Percentiles rank a stretch among this genome's conserved stretches.
Conservation (phyloP, 495 filamentous ascomycete genomes). For the Podospora pseudoanserina region DNA sequence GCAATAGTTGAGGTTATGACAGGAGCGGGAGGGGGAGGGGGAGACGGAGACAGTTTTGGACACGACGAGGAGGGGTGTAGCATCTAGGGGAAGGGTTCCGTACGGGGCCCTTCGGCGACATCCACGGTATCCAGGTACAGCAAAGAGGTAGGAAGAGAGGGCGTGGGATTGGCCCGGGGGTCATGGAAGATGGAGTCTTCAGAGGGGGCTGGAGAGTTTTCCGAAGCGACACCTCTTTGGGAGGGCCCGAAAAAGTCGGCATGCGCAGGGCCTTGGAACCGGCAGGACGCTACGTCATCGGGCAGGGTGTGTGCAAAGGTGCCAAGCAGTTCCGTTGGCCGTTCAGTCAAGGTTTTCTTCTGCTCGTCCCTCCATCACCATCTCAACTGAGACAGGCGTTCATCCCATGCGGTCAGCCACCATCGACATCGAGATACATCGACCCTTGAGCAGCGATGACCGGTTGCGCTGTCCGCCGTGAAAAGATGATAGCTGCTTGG, state of each 20-base stretch:
- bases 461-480: neutral
- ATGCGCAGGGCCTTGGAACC: slow-evolving; percentile 22
- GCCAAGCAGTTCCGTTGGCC: neutral
- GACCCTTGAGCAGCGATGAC: neutral
- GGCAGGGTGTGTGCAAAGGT: slow-evolving; percentile 12
- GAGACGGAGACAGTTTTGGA: neutral
- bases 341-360: neutral
- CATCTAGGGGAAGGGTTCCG: neutral
- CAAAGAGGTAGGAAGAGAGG: neutral
- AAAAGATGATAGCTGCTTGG: neutral
- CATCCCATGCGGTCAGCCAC: neutral
- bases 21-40: neutral
- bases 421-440: neutral
- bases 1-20: neutral
- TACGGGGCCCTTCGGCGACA: neutral
- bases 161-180: neutral
- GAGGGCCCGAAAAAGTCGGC: neutral
- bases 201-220: neutral
- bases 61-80: neutral
- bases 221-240: neutral
- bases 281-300: slow-evolving; percentile 23
- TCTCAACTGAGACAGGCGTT: neutral
- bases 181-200: neutral
- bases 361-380: neutral
- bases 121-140: neutral